Conservation (phyloP, 2,329 filamentous ascomycete genomes). For the Fusarium nisikadoi region DNA sequence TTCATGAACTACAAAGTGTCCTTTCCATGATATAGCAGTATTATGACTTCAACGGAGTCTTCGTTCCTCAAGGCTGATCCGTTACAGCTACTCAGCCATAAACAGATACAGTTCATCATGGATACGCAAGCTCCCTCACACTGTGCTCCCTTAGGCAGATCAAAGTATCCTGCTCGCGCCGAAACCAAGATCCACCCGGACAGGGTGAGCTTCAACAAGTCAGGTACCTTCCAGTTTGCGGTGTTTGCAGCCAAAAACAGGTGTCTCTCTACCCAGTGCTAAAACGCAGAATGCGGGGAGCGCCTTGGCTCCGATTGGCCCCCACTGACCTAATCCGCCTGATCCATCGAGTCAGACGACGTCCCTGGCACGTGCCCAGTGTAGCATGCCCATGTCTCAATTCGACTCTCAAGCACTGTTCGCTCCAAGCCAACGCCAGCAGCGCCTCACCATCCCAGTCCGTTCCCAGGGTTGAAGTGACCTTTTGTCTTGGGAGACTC, state of each 20-base stretch:
- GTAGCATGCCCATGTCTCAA: slow-evolving; percentile 39
- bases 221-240: slow-evolving; percentile 37
- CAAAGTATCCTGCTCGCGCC: slow-evolving; percentile 31
- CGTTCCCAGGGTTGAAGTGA: slow-evolving; percentile 27
- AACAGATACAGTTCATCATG: slow-evolving; percentile 35
- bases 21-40: neutral
- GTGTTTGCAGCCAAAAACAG: slow-evolving; percentile 21
- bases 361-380: slow-evolving; percentile 45
- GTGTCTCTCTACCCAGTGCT: slow-evolving; percentile 34
- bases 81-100: slow-evolving; percentile 20
- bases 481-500: slow-evolving; percentile 16
- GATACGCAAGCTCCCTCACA: slow-evolving; percentile 10
- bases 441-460: slow-evolving; percentile 36
- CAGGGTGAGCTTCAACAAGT: slow-evolving; percentile 36
- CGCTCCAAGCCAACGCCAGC: slow-evolving; percentile 28
- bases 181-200: slow-evolving; percentile 12
- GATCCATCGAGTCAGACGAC: slow-evolving; percentile 48
- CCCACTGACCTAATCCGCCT: slow-evolving; percentile 42
- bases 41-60: neutral
- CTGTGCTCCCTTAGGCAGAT: slow-evolving; percentile 14
- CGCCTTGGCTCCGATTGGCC: slow-evolving; percentile 42
- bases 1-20: neutral
- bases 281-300: slow-evolving; percentile 44
- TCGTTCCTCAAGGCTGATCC: slow-evolving; percentile 8
- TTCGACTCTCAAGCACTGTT: slow-evolving; percentile 20